A percentile compares a stretch with the other conserved stretches of the same genome.
These are phyloP conservation scores for Candida suzukii DNA, from an alignment of 805 yeast genomes.

Conservation along the genomic window DNA sequence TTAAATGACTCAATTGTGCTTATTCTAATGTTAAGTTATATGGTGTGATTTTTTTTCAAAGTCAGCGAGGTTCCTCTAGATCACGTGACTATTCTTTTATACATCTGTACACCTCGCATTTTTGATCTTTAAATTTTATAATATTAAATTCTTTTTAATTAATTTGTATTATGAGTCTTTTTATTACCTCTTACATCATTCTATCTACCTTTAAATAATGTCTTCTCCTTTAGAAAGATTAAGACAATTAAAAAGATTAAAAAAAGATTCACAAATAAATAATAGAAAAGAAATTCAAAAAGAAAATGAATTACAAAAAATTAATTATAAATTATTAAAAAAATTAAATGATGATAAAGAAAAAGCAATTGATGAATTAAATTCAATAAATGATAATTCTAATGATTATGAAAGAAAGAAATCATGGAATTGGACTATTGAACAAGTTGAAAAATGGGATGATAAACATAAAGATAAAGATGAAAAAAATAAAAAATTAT, in stretches of 20 bases:
- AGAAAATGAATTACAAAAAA: slow-evolving; percentile 23
- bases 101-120: too few relatives aligned
- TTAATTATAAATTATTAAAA: slow-evolving; percentile 17
- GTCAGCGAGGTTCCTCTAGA: too few relatives aligned
- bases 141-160: too few relatives aligned
- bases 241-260: slow-evolving; percentile 20
- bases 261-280: slow-evolving; percentile 18
- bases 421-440: slow-evolving; percentile 52
- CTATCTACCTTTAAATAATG: too few relatives aligned
- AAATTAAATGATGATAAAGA: slow-evolving; percentile 25
- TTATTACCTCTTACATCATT: too few relatives aligned
- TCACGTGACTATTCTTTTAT: too few relatives aligned
- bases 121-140: too few relatives aligned
- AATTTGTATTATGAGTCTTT: too few relatives aligned
- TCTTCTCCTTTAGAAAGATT: slow-evolving; percentile 13
- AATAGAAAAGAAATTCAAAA: slow-evolving; percentile 30
- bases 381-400: slow-evolving; percentile 27
- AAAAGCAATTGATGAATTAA: slow-evolving; percentile 31
- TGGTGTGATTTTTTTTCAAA: too few relatives aligned
- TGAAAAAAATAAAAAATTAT: too few relatives aligned
- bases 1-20: too few relatives aligned
- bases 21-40: too few relatives aligned
- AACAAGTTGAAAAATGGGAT: slow-evolving; percentile 62
- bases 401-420: slow-evolving; percentile 33
- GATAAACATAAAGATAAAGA: slow-evolving; percentile 25